Evolutionary conservation across 768 basidiomycete genomes (phyloP), one percentile per base, ranked within the genome.

Genomic region (Boletus vinaceobasis): DNA sequence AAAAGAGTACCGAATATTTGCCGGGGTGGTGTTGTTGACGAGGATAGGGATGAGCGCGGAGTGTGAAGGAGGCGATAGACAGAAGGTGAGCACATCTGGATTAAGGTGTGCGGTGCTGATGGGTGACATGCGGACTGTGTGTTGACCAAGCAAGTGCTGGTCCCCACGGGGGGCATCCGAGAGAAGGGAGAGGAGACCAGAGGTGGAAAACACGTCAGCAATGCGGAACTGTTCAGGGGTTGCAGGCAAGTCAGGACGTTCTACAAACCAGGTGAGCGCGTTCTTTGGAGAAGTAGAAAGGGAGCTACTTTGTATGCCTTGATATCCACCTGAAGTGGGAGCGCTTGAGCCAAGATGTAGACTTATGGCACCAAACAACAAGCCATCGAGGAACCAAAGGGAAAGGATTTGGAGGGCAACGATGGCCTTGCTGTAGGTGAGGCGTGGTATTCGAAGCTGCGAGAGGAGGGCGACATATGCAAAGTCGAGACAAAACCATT

Each of bases 51-150:
- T 74, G 50, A 92, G 79, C 31, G 89, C 81, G 49, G 78, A 75
- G 7, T 73, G 71, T 10, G 76, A 72, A 43, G 78, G 73, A 10
- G 77, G 68, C 2, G 87, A 75, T 19, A 95, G 76, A 63, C 93
- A 96, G 67, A 86, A 94, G 4, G 83, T 84, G 48, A 83, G 77
- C 14, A 73, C 77, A 55, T 86, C 77, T 11, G 91, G 92, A 62
- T 96, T 95, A 42, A 98, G 76, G 21, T 87, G 86, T 5, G 94
- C 95, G 3, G 94, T 97, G 68, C 93, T 92, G 62, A 92, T 93
- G 10, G 94, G 94, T 0, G 93, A 91, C 81, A 95, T 87, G 59
- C 88, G 85, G 48, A 98, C 88, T 0, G 92, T 94, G 65, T 95
- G 92, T 69, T 93, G 87, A 33, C 95, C 95, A 32, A 85, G 79